Evolutionary conservation across 495 filamentous ascomycete genomes (phyloP), one percentile per base, ranked within the genome.

Genomic region (Corynascus novoguineensis): DNA sequence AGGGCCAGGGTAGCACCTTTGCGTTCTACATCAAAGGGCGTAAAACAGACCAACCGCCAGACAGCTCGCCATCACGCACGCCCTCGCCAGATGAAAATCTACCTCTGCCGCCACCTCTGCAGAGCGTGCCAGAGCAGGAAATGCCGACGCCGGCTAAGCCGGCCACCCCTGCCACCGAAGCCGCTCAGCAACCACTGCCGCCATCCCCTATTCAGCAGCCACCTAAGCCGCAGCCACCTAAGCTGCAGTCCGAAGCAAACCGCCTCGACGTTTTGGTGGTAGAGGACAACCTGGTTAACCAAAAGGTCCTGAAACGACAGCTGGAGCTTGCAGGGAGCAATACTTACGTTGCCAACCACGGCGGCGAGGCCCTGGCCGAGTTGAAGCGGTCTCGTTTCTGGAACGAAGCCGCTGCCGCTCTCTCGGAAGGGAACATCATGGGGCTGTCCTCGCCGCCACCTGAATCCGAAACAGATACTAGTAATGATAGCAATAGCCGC

Each of bases 261-360:
- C 5, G 15, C 0, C 66, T 75, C 25, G 74, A 79, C 40, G 70
- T 81, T 5, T 78, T 93, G 4, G 83, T 95, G 17, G 89, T 93
- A 0, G 90, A 95, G 68, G 89, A 92, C 65, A 93, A 95, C 60
- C 66, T 90, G 4, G 87, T 95, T 37, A 92, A 92, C 63, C 86
- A 88, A 61, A 79, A 77, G 37, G 86, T 92, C 2, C 68, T 92
- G 12, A 78, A 85, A 55, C 83, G 85, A 37, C 86, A 89, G 61
- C 76, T 95, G 19, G 73, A 78, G 34, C 85, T 85, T 31, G 69
- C 82, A 10, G 89, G 89, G 10, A 89, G 84, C 62, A 76, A 78
- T 27, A 84, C 86, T 5, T 73, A 81, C 37, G 80, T 90, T 1
- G 89, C 89, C 22, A 90, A 86, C 59, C 88, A 96, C 64, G 90